phyloP scores from a whole-genome alignment of 306 rosid genomes.

The Vigna nakashimae region DNA sequence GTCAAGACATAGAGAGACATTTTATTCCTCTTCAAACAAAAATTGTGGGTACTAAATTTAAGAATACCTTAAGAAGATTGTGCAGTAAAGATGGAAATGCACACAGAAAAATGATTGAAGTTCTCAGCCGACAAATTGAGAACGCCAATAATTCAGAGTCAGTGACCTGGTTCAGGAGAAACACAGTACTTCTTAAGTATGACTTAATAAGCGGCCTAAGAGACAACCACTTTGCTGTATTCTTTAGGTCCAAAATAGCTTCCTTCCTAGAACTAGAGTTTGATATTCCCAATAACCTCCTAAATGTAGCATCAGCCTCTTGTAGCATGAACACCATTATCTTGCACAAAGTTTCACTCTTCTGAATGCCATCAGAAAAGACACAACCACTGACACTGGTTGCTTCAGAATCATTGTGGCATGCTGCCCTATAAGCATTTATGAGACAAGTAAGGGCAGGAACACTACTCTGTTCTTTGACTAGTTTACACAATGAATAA shows the following conservation, averaged over 20 bases:
- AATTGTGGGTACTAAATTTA: conserved; percentile 12
- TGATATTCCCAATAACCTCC: conserved; percentile 66
- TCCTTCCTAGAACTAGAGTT: conserved; percentile 66
- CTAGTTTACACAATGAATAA: conserved; percentile 67
- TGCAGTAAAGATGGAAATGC: conserved; percentile 74
- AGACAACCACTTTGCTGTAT: conserved; percentile 65
- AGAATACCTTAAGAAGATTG: conserved; percentile 75
- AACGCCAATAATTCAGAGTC: conserved; percentile 78
- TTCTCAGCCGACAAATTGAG: conserved; percentile 69
- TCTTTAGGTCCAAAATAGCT: conserved; percentile 66
- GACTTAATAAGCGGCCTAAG: conserved; percentile 75
- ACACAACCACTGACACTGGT: conserved; percentile 44
- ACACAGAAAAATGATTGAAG: conserved; percentile 62
- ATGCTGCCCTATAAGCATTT: conserved; percentile 79
- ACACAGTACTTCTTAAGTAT: conserved; percentile 75
- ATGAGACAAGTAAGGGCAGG: conserved; percentile 72
- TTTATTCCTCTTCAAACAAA: conserved; percentile 28
- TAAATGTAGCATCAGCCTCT: conserved; percentile 77
- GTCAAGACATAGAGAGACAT: background rate
- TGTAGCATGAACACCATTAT: conserved; percentile 68
- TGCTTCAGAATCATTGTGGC: conserved; percentile 67
- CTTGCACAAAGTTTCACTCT: conserved; percentile 63
- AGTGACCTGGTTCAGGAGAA: conserved; percentile 74
- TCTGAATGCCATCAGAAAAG: conserved; percentile 55
- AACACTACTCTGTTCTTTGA: conserved; percentile 59